Evolutionary conservation across 192 early-diverging fungal species (phyloP).

Genomic region (Glomus cerebriforme): DNA sequence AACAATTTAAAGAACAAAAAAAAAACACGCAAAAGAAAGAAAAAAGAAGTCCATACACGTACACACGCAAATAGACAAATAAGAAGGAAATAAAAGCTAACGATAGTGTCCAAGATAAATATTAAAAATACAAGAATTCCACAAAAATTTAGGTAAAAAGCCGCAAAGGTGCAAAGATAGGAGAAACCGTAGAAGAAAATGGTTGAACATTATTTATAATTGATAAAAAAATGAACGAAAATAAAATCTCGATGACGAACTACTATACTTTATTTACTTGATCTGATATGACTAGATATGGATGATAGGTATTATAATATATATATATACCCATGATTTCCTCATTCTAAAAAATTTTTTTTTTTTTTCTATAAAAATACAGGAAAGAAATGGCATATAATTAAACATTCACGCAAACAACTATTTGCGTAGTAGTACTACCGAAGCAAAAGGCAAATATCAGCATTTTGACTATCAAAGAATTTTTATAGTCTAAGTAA

Average conservation of each 20-base stretch:
- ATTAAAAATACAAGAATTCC: constrained; percentile 2
- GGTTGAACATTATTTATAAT: background rate
- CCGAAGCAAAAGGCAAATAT: too few species aligned
- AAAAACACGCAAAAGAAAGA: background rate
- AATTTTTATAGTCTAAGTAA: background rate
- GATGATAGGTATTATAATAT: background rate
- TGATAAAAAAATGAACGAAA: background rate
- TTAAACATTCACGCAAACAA: background rate
- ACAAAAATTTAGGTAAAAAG: background rate
- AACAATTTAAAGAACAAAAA: background rate
- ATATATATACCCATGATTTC: background rate
- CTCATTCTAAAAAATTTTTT: background rate
- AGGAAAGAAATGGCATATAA: background rate
- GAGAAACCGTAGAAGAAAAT: background rate
- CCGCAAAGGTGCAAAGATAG: background rate
- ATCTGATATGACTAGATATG: constrained; percentile 10
- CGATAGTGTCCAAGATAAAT: background rate
- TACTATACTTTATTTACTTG: background rate
- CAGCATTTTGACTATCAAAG: background rate
- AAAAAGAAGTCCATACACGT: background rate
- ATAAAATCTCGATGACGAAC: constrained; percentile 21
- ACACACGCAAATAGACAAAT: background rate
- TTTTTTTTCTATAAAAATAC: too few species aligned
- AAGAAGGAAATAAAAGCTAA: background rate
- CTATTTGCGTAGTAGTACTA: background rate